These are phyloP conservation scores for Coemansia sp. DNA, from an alignment of 192 early-diverging fungal species.

Conservation along the genomic window DNA sequence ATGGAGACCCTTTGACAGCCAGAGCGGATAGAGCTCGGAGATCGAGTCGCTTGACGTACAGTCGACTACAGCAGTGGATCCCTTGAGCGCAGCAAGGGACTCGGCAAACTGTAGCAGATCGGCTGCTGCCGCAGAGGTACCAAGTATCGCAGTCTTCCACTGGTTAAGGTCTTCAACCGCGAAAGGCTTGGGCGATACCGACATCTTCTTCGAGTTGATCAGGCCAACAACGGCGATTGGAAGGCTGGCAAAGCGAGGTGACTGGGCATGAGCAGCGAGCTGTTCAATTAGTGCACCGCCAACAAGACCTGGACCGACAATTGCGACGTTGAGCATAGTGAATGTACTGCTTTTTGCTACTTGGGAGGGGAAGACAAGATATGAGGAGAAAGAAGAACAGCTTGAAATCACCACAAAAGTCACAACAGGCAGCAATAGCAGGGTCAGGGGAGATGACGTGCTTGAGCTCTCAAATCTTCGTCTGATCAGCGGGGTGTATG, in stretches of 20 bases:
- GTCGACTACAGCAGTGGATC: slow-evolving; percentile 79
- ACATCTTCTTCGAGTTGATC: slow-evolving; percentile 72
- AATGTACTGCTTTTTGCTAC: no score
- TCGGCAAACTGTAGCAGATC: slow-evolving; percentile 60
- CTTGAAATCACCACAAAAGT: no score
- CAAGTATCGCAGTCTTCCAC: slow-evolving; percentile 56
- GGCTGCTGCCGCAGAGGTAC: slow-evolving; percentile 32
- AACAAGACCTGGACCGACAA: slow-evolving; percentile 93
- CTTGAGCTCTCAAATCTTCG: no score
- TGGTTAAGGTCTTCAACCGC: slow-evolving; percentile 46
- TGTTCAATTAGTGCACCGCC: slow-evolving; percentile 88
- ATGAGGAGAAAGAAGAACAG: no score
- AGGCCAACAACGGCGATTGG: slow-evolving; percentile 74
- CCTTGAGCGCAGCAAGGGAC: slow-evolving; percentile 51
- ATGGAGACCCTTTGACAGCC: slow-evolving; percentile 76
- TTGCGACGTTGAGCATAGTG: slow-evolving; percentile 72
- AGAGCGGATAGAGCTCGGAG: slow-evolving; percentile 79
- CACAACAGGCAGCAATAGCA: no score
- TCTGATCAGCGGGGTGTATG: no score
- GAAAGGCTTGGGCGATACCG: slow-evolving; percentile 55
- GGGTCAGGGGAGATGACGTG: no score
- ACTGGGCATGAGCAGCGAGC: slow-evolving; percentile 58
- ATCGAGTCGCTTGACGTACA: slow-evolving; percentile 84
- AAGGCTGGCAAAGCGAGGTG: slow-evolving; percentile 46
- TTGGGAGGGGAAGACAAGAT: no score